These are phyloP conservation scores for Trifolium fragiferum DNA, from an alignment of 306 rosid species.

Conservation along the genomic window DNA sequence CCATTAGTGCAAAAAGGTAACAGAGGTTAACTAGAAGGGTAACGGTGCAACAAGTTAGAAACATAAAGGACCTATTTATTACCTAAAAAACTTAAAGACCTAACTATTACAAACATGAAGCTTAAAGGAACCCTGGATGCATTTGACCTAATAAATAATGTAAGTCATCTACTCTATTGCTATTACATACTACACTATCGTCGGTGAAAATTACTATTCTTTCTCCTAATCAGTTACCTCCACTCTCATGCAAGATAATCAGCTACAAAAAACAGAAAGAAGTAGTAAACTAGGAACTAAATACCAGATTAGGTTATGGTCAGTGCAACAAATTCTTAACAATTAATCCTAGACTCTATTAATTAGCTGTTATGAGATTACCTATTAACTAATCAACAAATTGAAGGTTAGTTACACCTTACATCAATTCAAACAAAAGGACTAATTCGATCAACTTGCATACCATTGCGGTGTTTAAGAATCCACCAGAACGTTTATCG, in stretches of 20 bases:
- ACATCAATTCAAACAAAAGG: neutral
- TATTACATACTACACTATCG: neutral
- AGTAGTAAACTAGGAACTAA: neutral
- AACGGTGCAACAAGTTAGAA: too few species aligned
- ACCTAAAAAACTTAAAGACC: too few species aligned
- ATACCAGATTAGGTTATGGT: neutral
- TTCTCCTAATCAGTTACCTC: neutral
- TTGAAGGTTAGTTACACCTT: neutral
- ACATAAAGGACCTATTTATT: too few species aligned
- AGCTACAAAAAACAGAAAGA: neutral
- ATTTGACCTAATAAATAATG: neutral
- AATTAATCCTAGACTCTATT: neutral
- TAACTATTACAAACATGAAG: too few species aligned
- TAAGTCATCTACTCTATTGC: neutral
- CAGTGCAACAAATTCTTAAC: neutral
- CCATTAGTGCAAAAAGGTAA: too few species aligned
- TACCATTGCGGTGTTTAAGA: conserved; percentile 91
- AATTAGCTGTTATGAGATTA: too few species aligned
- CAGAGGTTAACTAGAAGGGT: too few species aligned
- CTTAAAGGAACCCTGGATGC: too few species aligned
- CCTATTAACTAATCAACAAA: neutral
- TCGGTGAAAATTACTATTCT: neutral
- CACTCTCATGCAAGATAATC: neutral
- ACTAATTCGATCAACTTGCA: conserved; percentile 37
- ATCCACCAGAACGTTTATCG: conserved; percentile 88